These are phyloP conservation scores for Pythium periplocum DNA, from an alignment of 352 stramenopile genomes.

Conservation along the genomic window DNA sequence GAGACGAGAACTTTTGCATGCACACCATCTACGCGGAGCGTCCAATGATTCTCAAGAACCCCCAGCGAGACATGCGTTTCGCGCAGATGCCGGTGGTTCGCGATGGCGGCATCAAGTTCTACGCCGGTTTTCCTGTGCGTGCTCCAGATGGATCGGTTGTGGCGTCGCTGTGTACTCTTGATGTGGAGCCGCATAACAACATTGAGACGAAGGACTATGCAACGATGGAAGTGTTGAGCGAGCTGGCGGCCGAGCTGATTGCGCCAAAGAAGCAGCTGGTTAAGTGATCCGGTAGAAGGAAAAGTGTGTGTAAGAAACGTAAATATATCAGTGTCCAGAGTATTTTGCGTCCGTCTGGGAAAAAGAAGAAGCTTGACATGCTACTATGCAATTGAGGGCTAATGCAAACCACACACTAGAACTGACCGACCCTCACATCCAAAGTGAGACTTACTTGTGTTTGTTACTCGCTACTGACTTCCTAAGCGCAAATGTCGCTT, in stretches of 20 bases:
- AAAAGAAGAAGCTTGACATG: too few species aligned
- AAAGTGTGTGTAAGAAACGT: too few species aligned
- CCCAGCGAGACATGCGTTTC: constrained; percentile 58
- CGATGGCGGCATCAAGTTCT: constrained; percentile 50
- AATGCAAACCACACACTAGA: too few species aligned
- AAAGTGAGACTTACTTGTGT: too few species aligned
- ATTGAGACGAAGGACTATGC: constrained; percentile 69
- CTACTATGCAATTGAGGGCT: too few species aligned
- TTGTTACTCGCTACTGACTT: too few species aligned
- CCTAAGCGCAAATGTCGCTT: too few species aligned
- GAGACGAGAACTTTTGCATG: constrained; percentile 54
- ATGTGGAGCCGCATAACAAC: constrained; percentile 40
- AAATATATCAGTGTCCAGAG: too few species aligned
- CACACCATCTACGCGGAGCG: constrained; percentile 56
- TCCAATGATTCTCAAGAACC: constrained; percentile 60
- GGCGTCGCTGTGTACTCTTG: constrained; percentile 35
- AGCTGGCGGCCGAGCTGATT: constrained; percentile 34
- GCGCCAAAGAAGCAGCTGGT: too few species aligned
- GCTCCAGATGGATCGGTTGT: constrained; percentile 44
- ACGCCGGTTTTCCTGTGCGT: constrained; percentile 53
- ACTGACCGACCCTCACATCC: too few species aligned
- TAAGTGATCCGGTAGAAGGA: too few species aligned
- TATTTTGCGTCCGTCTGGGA: too few species aligned
- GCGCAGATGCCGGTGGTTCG: constrained; percentile 39
- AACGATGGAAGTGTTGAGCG: constrained; percentile 55